Evolutionary conservation across 768 basidiomycete genomes (phyloP), one percentile per base, ranked within the genome.

Genomic region (Crucibulum laeve): DNA sequence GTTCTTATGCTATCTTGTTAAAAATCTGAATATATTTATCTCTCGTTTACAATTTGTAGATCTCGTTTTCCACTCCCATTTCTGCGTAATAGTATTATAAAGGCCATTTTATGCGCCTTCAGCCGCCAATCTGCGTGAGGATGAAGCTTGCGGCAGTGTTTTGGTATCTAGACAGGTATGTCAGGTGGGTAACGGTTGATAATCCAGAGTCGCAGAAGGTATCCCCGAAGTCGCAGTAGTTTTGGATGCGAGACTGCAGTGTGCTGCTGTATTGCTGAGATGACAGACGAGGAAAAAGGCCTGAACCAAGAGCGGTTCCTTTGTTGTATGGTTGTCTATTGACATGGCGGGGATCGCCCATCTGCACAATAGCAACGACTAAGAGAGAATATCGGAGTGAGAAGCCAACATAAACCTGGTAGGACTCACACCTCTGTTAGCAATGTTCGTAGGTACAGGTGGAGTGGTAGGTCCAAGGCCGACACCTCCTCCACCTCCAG

Each of bases 341-440:
- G 32, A 61, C 58, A 26, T 58, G 56, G 28, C 57, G 56, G 5
- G 57, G 58, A 38, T 59, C 60, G 33, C 57, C 60, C 52, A 61
- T 50, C 38, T 56, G 53, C 33, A 59, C 48, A 6, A 57, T 52
- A 18, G 60, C 60, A 15, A 48, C 51, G 17, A 61, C 60, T 61
- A 34, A 39, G 21, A 21, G 8, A 24, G 24, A 14, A 23, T 23
- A 18, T 14, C 7, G 41, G 25, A 28, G 18, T 8, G 6, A 25
- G 24, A 32, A 17, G 37, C 30, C 34, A 18, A 22, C 22, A 36
- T 15, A 18, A 17, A 19, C 47, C 38, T 10, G 8, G 28, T 21
- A 8, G 8, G 10, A 37, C 18, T 7, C 18, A n/a, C 26, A 50
- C 49, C 49, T 25, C 45, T 35, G 42, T 50, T 46, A 23, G 49